These are phyloP conservation scores for Gynochthodes officinalis DNA, from an alignment of 257 asterid species.

Conservation along the genomic window DNA sequence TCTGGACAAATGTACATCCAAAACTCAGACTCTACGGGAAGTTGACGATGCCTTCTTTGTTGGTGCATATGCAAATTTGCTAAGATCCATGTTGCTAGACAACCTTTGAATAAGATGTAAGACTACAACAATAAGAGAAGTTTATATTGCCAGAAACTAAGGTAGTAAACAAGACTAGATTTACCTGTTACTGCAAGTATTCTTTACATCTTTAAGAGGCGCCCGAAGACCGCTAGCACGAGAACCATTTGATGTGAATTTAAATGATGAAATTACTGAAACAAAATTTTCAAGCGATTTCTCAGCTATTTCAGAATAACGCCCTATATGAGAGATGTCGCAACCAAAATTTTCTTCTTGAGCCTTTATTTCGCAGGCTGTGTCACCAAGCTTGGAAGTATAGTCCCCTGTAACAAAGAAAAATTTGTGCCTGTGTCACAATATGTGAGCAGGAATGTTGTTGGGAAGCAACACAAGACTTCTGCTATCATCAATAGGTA, in stretches of 20 bases:
- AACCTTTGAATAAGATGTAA: slow-evolving; percentile 31
- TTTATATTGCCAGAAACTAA: neutral
- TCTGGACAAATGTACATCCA: neutral
- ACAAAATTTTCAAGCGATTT: slow-evolving; percentile 80
- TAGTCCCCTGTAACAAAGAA: slow-evolving; percentile 38
- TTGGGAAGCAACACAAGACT: neutral
- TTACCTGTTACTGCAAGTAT: slow-evolving; percentile 56
- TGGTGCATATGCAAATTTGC: slow-evolving; percentile 43
- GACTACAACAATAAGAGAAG: slow-evolving; percentile 3
- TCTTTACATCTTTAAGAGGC: slow-evolving; percentile 76
- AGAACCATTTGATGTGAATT: slow-evolving; percentile 68
- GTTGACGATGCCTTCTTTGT: slow-evolving; percentile 30
- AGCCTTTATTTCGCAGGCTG: slow-evolving; percentile 22
- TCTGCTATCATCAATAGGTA: neutral
- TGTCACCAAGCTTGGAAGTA: slow-evolving; percentile 29
- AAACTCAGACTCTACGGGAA: slow-evolving; percentile 27
- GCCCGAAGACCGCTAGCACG: slow-evolving; percentile 97
- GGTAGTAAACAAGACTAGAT: neutral
- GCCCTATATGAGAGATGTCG: slow-evolving; percentile 69
- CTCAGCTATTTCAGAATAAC: slow-evolving; percentile 72
- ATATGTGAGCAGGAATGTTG: neutral
- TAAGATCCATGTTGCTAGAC: slow-evolving; percentile 33
- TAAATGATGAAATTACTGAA: slow-evolving; percentile 73
- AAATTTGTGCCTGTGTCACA: slow-evolving; percentile 1
- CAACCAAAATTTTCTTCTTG: slow-evolving; percentile 56